phyloP scores from a whole-genome alignment of 306 rosid genomes.

The Vigna unguiculata region DNA sequence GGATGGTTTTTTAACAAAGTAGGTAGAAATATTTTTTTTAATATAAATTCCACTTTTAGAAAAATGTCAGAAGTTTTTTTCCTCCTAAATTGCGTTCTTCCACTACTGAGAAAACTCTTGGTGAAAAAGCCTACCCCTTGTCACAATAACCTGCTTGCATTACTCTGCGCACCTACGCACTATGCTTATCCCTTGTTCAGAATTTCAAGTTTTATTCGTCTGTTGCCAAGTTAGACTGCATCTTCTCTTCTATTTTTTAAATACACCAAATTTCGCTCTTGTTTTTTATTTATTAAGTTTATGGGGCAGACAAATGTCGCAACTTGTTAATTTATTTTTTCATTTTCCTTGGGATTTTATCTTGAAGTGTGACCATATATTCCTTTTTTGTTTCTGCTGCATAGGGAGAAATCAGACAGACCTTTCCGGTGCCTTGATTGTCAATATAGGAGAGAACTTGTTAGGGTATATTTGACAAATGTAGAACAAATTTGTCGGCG shows the following conservation, averaged over 20 bases:
- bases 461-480: constrained; percentile 95
- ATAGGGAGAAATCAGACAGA: constrained; percentile 93
- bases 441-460: constrained; percentile 99
- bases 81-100: not conserved
- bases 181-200: not conserved
- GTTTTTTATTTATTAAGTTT: not conserved
- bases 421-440: constrained; percentile 98
- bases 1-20: not conserved
- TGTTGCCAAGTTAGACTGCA: not conserved
- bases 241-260: constrained; percentile 15
- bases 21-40: no score
- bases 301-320: not conserved
- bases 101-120: not conserved
- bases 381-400: constrained; percentile 47
- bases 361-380: constrained; percentile 32
- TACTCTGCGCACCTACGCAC: not conserved
- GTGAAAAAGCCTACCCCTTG: not conserved
- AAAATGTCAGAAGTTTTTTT: not conserved
- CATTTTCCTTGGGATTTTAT: constrained; percentile 34
- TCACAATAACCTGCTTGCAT: not conserved
- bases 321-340: constrained; percentile 7
- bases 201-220: not conserved
- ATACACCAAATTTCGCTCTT: not conserved
- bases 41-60: not conserved
- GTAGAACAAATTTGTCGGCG: constrained; percentile 99